Conservation (phyloP, 2,329 filamentous ascomycete genomes). For the Paracoccidioides lutzii region DNA sequence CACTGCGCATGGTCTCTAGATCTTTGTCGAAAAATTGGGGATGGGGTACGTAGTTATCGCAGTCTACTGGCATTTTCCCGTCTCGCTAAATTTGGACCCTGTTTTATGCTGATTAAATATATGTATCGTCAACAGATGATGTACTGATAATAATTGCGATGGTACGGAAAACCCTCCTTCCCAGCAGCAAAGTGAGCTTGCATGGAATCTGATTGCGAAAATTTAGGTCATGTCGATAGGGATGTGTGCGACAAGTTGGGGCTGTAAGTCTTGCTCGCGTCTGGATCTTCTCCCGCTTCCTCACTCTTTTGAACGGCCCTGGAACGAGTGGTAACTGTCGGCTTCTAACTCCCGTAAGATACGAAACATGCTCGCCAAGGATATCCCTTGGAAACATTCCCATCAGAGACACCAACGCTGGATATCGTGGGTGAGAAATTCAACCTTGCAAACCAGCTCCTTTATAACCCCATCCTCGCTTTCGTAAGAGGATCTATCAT, state of each 20-base stretch:
- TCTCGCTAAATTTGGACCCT: not conserved
- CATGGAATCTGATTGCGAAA: not conserved
- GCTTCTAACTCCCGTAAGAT: not conserved
- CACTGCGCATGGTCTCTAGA: slow-evolving; percentile 4
- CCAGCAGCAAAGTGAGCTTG: no score
- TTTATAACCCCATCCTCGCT: slow-evolving; percentile 5
- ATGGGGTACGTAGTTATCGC: slow-evolving; percentile 3
- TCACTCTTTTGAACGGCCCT: not conserved
- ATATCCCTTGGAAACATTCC: slow-evolving; percentile 1
- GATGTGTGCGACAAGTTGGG: slow-evolving; percentile 1
- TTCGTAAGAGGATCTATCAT: slow-evolving; percentile 8
- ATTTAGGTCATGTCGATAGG: not conserved
- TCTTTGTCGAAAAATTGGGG: slow-evolving; percentile 3
- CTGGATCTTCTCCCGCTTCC: not conserved
- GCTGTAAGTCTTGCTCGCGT: not conserved
- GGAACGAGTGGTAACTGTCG: not conserved
- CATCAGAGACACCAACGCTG: not conserved
- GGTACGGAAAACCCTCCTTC: not conserved
- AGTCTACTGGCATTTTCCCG: not conserved
- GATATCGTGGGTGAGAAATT: not conserved
- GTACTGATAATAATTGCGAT: slow-evolving; percentile 4
- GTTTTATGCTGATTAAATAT: not conserved
- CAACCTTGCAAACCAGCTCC: slow-evolving; percentile 5
- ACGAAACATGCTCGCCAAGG: not conserved
- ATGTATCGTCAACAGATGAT: slow-evolving; percentile 5